Evolutionary conservation across 1,139 yeast genomes (phyloP), one percentile per base, ranked within the genome.

Genomic region (Geotrichum klebahnii): DNA sequence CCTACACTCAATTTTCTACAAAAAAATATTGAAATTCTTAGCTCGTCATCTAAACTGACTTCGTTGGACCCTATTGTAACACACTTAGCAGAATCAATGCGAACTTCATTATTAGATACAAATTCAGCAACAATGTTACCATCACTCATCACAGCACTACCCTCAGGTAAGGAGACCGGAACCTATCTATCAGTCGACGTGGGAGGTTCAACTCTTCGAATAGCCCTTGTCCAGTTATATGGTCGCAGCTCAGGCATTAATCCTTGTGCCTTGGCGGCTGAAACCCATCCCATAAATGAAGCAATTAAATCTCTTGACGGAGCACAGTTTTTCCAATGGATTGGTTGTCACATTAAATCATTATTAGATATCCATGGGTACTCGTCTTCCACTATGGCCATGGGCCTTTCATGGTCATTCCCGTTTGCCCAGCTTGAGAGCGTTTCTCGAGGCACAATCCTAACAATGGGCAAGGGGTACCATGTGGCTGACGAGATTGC

Each of bases 401-500:
- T 62, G 57, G 68, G 67, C 4, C 55, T 65, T 19, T 63, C 67
- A n/a, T 65, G 68, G 68, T 57, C 63, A 35, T 65, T 65, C 55
- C 68, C 68, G 17, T 59, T 65, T 51, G 50, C 48, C 23, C 68
- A 64, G 49, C 52, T 17, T 73, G 77, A 81, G 20, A 79, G 84
- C 5, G 73, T 87, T 55, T 74, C 78, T 57, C 72, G 78, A 5
- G 96, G 96, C 49, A 76, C 75, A 5, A 75, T 89, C 59, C 77
- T 85, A 54, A 79, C 92, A 66, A 89, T 96, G 97, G 89, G 96
- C 22, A 89, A 89, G 67, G 96, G 96, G 16, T 88, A 84, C 67
- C 76, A 81, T 55, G 81, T 86, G 53, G 58, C 63, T 5, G 80
- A 79, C 20, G 95, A 86, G 60, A 78, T 84, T 43, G 81, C 82